phyloP scores from a whole-genome alignment of 768 basidiomycete species.

The Hortiboletus flavorubellus region DNA sequence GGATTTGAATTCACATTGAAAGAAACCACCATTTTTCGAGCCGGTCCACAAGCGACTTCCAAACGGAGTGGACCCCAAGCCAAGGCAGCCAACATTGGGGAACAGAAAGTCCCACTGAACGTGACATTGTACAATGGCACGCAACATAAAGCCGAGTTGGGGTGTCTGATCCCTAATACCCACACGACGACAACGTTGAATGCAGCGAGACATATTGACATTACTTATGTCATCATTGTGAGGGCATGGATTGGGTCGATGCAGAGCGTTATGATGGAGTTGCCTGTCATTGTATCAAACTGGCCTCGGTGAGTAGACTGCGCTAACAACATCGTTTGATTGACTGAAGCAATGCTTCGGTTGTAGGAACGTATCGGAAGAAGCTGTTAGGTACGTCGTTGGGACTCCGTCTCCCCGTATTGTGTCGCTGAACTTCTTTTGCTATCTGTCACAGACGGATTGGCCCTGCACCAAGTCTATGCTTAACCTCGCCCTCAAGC shows the following conservation, averaged over 20 bases:
- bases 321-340: neutral
- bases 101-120: conserved; percentile 70
- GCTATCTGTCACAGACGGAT: conserved; percentile 39
- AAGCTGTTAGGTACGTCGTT: conserved; percentile 53
- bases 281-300: conserved; percentile 80
- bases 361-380: conserved; percentile 63
- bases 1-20: conserved; percentile 80
- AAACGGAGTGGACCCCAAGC: conserved; percentile 61
- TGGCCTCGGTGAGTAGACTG: conserved; percentile 67
- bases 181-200: conserved; percentile 82
- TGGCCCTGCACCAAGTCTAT: conserved; percentile 43
- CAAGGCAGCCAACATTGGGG: conserved; percentile 53
- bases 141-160: conserved; percentile 69
- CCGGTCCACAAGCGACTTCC: conserved; percentile 45
- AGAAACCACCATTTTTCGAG: conserved; percentile 75
- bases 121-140: conserved; percentile 71
- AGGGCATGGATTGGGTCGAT: conserved; percentile 75
- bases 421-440: neutral
- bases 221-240: conserved; percentile 73
- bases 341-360: neutral
- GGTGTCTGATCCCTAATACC: conserved; percentile 62
- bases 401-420: neutral
- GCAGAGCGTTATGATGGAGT: conserved; percentile 61
- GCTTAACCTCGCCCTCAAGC: conserved; percentile 25
- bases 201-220: conserved; percentile 80